Base-by-base conservation (phyloP, 768 basidiomycete genomes). In the Mycena chlorophos region DNA sequence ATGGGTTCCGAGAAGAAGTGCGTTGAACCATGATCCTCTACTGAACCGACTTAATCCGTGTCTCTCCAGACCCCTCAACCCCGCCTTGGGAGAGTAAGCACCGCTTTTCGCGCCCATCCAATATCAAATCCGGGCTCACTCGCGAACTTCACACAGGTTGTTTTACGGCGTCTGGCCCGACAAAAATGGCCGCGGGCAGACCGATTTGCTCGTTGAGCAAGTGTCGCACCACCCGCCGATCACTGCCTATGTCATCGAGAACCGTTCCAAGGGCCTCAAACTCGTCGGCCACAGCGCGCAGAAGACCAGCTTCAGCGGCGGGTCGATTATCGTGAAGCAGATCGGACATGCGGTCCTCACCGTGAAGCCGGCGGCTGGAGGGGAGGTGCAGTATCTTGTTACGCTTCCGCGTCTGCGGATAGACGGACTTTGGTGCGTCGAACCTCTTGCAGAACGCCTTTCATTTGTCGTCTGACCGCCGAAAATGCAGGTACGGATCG, bases 1-100 rank as follows among this genome's bases (percentile, higher is more conserved):
- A 88, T 94, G 85, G 96, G 96, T 14, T 93, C 91, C 1, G 95
- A 98, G 82, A 98, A 98, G 80, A 98, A 98, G 91, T 91, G 59
- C 46, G 84, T 75, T 27, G 12, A n/a, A n/a, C n/a, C n/a, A n/a
- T 30, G 19, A 28, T 52, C 51, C 13, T 50, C 22, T 19, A 31
- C 17, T 26, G 5, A 40, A 53, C 30, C n/a, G 17, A 30, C 45
- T 13, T 46, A 6, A 14, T 25, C 45, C 27, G 23, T 51, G 58
- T 52, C 60, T 43, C 13, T 37, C 54, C 62, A 95, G 93, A 65
- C 96, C 96, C 16, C 79, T 99, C 52, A 99, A 99, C 68, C 96
- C 96, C 29, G 94, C 92, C 10, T 87, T 97, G 16, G 94, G 93
- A 72, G 93, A 93, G 89, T 89, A 66, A 64, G 89, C 82, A 19